Conservation (phyloP, 352 stramenopile species). For the Phytophthora multivora region DNA sequence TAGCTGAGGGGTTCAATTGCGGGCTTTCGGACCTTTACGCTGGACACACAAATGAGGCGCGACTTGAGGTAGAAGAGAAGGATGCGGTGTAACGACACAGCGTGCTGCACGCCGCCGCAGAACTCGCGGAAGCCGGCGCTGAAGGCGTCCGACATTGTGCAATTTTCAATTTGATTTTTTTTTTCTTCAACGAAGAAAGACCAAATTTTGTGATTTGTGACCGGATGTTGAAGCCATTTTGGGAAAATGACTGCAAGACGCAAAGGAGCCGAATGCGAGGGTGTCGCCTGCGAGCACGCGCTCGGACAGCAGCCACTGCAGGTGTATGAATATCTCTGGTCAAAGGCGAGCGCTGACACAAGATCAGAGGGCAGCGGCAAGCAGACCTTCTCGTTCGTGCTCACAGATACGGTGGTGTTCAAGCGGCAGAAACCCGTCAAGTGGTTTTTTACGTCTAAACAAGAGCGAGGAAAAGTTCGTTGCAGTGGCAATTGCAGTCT, state of each 20-base stretch:
- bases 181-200: not conserved
- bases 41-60: constrained; percentile 83
- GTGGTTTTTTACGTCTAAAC: constrained; percentile 78
- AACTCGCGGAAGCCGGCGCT: constrained; percentile 80
- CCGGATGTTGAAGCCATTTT: constrained; percentile 24
- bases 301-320: constrained; percentile 67
- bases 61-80: constrained; percentile 88
- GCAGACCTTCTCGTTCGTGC: constrained; percentile 47
- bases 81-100: constrained; percentile 86
- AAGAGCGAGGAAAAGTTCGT: constrained; percentile 65
- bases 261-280: constrained; percentile 57
- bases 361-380: constrained; percentile 13
- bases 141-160: constrained; percentile 48
- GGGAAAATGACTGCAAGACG: constrained; percentile 22
- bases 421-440: constrained; percentile 69
- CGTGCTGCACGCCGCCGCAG: constrained; percentile 86
- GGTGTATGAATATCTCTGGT: constrained; percentile 66
- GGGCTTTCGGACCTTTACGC: constrained; percentile 59
- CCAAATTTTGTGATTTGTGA: constrained; percentile 24
- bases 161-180: not conserved
- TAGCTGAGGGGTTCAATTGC: not conserved
- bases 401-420: constrained; percentile 77
- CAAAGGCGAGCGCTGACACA: constrained; percentile 31
- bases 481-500: not conserved
- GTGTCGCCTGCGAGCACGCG: constrained; percentile 68